A percentile compares a stretch with the other conserved stretches of the same genome.
These are phyloP conservation scores for Neoascochyta sp. DNA, from an alignment of 2,329 filamentous ascomycete genomes.

Conservation along the genomic window DNA sequence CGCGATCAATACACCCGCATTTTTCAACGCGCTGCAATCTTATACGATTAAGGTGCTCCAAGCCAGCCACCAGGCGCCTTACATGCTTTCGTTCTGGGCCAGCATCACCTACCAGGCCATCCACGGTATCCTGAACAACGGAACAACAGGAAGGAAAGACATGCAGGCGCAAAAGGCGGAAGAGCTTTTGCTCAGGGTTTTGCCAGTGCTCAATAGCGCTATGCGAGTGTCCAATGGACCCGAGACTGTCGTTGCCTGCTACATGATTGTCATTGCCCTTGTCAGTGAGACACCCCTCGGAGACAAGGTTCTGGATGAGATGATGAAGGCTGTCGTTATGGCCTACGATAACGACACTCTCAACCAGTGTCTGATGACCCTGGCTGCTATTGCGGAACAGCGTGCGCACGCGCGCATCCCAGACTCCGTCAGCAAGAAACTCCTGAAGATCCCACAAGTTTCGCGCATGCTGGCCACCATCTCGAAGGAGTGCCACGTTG, in stretches of 20 bases:
- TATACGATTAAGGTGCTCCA: constrained; percentile 74
- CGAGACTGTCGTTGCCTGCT: constrained; percentile 79
- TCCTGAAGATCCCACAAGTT: constrained; percentile 62
- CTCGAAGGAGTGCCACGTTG: constrained; percentile 62
- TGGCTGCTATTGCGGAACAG: constrained; percentile 79
- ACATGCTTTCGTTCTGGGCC: constrained; percentile 85
- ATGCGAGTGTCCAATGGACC: constrained; percentile 71
- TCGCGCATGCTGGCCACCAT: constrained; percentile 59
- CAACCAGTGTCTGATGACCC: constrained; percentile 69
- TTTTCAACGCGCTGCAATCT: constrained; percentile 72
- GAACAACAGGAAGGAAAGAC: constrained; percentile 69
- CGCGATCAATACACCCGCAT: constrained; percentile 70
- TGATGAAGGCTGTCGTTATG: constrained; percentile 83
- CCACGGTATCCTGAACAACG: constrained; percentile 73
- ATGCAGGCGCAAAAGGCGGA: constrained; percentile 80
- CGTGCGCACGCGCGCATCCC: constrained; percentile 68
- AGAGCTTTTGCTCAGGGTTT: constrained; percentile 64
- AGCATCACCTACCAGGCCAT: constrained; percentile 82
- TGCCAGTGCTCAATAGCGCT: constrained; percentile 70
- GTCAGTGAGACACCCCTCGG: constrained; percentile 77
- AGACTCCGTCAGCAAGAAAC: constrained; percentile 63
- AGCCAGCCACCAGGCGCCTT: constrained; percentile 68
- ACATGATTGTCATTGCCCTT: constrained; percentile 85
- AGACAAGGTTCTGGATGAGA: constrained; percentile 73
- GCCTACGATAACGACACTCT: constrained; percentile 74